phyloP scores from a whole-genome alignment of 1,284 basidiomycete genomes.

The Boletus calvinii region DNA sequence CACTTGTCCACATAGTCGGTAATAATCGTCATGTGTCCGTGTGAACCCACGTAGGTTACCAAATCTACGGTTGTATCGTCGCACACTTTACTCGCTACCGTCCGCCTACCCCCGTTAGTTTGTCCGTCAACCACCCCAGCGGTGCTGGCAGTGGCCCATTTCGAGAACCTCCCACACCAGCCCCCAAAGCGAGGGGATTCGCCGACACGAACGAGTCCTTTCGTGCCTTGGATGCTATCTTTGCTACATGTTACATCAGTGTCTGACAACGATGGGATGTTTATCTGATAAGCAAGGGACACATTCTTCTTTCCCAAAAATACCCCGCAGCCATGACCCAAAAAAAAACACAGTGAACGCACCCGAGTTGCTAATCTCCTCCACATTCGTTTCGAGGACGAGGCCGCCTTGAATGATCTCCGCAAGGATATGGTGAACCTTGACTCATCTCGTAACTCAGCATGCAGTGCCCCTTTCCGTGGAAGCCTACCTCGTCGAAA shows the following conservation, averaged over 20 bases:
- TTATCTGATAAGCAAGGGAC: slow-evolving; percentile 7
- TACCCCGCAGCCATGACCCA: background rate
- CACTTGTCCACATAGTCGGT: slow-evolving; percentile 1
- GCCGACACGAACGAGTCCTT: slow-evolving; percentile 74
- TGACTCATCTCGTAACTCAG: slow-evolving; percentile 10
- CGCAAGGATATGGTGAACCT: slow-evolving; percentile 90
- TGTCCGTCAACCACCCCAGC: slow-evolving; percentile 77
- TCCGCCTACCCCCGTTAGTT: slow-evolving; percentile 54
- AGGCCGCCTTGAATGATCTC: slow-evolving; percentile 97
- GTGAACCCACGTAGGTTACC: slow-evolving; percentile 1
- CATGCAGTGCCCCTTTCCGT: background rate
- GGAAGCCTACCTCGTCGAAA: slow-evolving; percentile 83
- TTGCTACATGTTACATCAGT: slow-evolving; percentile 45
- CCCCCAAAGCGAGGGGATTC: slow-evolving; percentile 72
- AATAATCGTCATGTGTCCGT: background rate
- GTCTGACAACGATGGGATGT: background rate
- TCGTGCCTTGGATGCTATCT: slow-evolving; percentile 63
- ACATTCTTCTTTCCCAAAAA: background rate
- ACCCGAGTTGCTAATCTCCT: slow-evolving; percentile 83
- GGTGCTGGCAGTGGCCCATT: slow-evolving; percentile 65
- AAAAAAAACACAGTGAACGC: slow-evolving; percentile 28
- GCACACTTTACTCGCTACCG: slow-evolving; percentile 14
- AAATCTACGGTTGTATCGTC: background rate
- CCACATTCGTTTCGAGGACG: slow-evolving; percentile 97
- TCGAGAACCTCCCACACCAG: slow-evolving; percentile 55